Base-by-base conservation (phyloP, 345 rosid genomes). In the Toxicodendron radicans region DNA sequence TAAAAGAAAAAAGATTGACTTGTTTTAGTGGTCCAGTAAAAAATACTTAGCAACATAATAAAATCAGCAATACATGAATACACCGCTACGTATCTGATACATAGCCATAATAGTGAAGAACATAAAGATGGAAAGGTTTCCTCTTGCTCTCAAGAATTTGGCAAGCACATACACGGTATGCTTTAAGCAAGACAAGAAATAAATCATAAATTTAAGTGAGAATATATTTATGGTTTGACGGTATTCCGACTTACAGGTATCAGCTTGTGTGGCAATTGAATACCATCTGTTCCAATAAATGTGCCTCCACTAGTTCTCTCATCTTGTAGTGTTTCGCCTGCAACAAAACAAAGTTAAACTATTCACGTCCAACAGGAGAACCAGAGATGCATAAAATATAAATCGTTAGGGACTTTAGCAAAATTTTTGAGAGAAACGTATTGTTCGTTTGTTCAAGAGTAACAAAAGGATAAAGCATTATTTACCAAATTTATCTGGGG, bases 401-500 rank as follows among this genome's bases (percentile, higher is more conserved):
- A 54, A 54, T n/a, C 16, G 30, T 23, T 45, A 33, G 7, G 7
- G 18, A 20, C n/a, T 20, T 65, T 2, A 54, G 5, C 2, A 18
- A 38, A 33, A 33, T 8, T 35, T 21, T 38, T n/a, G 24, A 70
- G 14, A 62, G 32, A 58, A 10, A 23, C n/a, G 27, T 11, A 64
- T n/a, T 35, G 53, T 35, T 30, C 49, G 30, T 7, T 62, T 66
- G 32, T 27, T 32, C 33, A 14, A 58, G 41, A 63, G 48, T 58
- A 72, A 41, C 16, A 21, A 59, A 21, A 69, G 23, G 32, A 77
- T 23, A 49, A n/a, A 43, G 56, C 16, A 71, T 2, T 1, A 60
- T 67, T 82, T 88, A 94, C 98, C 98, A 87, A 90, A 94, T 83
- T 94, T 94, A 82, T 94, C 98, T 0, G 97, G 97, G 86, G 98